These are phyloP conservation scores for Penicillium corylophilum DNA, from an alignment of 2,329 filamentous ascomycete species.

Conservation along the genomic window DNA sequence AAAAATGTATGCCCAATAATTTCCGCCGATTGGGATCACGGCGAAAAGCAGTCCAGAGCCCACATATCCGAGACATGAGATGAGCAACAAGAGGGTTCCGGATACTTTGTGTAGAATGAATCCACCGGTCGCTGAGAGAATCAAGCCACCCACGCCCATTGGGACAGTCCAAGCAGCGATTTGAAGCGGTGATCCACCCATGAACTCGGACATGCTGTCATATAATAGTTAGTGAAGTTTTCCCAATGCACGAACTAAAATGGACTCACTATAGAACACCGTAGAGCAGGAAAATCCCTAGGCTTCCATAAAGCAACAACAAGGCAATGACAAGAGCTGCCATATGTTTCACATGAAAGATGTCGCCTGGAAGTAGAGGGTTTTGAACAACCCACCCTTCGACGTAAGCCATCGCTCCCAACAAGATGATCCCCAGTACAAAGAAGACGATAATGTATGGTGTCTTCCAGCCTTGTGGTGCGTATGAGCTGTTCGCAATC, in stretches of 20 bases:
- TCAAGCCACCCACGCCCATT: slow-evolving; percentile 65
- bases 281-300: slow-evolving; percentile 70
- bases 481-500: slow-evolving; percentile 70
- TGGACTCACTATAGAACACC: slow-evolving; percentile 62
- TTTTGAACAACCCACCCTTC: slow-evolving; percentile 68
- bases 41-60: slow-evolving; percentile 63
- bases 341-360: slow-evolving; percentile 71
- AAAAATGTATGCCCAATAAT: slow-evolving; percentile 74
- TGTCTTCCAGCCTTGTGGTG: slow-evolving; percentile 67
- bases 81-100: slow-evolving; percentile 61
- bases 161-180: slow-evolving; percentile 69
- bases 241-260: background rate
- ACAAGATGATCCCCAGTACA: slow-evolving; percentile 59
- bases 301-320: slow-evolving; percentile 66
- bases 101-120: slow-evolving; percentile 66
- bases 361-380: slow-evolving; percentile 67
- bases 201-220: slow-evolving; percentile 59
- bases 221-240: background rate
- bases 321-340: slow-evolving; percentile 60
- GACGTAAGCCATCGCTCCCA: slow-evolving; percentile 64
- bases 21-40: slow-evolving; percentile 56
- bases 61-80: slow-evolving; percentile 62
- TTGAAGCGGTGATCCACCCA: slow-evolving; percentile 60
- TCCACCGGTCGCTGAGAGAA: slow-evolving; percentile 63
- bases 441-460: slow-evolving; percentile 70